Evolutionary conservation across 176 grass and related monocot genomes (phyloP), one percentile per base, ranked within the genome.

Genomic region (Leersia perrieri): DNA sequence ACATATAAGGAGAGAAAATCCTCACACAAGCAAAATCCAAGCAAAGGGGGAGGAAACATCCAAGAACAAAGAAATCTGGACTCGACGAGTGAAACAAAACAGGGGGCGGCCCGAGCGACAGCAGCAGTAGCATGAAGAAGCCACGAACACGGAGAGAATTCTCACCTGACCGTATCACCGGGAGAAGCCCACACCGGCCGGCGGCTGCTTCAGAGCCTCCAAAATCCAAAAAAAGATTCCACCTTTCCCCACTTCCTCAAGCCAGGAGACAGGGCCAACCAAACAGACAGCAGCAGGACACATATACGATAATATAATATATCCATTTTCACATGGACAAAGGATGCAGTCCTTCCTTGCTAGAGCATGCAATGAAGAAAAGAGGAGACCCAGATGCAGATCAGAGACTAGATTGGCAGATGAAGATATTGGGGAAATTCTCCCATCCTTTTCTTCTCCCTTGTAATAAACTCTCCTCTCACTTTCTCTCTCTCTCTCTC

Each of bases 261-360:
- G 63, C 84, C 63, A 80, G 76, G 84, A 80, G 84, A 80, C 84
- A 86, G n/a, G n/a, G n/a, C n/a, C n/a, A n/a, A n/a, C n/a, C n/a
- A n/a, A 80, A 73, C 76, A 86, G 78, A 86, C 49, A n/a, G n/a
- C n/a, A n/a, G n/a, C n/a, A n/a, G n/a, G n/a, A n/a, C n/a, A n/a
- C n/a, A n/a, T n/a, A n/a, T n/a, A n/a, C n/a, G n/a, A n/a, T n/a
- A n/a, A n/a, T n/a, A n/a, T n/a, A n/a, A n/a, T n/a, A n/a, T n/a
- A n/a, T n/a, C n/a, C n/a, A n/a, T n/a, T n/a, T n/a, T n/a, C n/a
- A n/a, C n/a, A n/a, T n/a, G n/a, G n/a, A n/a, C n/a, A n/a, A n/a
- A n/a, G n/a, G n/a, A n/a, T n/a, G n/a, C n/a, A n/a, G n/a, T n/a
- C n/a, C n/a, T n/a, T n/a, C n/a, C n/a, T n/a, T n/a, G n/a, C n/a